Evolutionary conservation across 768 basidiomycete species (phyloP), one percentile per base, ranked within the genome.

Genomic region (Mycena amicta): DNA sequence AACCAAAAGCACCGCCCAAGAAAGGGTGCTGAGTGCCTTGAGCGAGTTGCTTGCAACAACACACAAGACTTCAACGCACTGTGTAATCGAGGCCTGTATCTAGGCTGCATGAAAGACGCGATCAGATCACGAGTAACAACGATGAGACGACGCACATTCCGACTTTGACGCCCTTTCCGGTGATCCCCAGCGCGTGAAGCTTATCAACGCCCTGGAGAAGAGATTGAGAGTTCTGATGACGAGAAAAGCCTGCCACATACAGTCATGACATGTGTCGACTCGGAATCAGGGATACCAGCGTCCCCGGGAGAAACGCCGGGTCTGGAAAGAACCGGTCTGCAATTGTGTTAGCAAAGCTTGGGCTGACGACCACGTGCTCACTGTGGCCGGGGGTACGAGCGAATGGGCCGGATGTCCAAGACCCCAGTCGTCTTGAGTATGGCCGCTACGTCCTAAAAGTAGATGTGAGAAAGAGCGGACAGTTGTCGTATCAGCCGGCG

Each of bases 101-200:
- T 12, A 58, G 33, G 27, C 55, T 63, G 23, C 29, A 37, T n/a
- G 31, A 55, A 13, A 57, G 23, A 20, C 39, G 50, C 40, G 16
- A 18, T 27, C 26, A 60, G 40, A 30, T 51, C 16, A 61, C 37
- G 22, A n/a, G 22, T 59, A 22, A 39, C 43, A 57, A 71, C 70
- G 64, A 37, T 20, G 28, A 16, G 39, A 31, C 66, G 30, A 47
- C 82, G 68, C 56, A 84, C 83, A 89, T 83, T 59, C 80, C 89
- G 54, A 92, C 79, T 64, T 87, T 87, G 68, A 89, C 75, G 2
- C 88, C 88, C 39, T 78, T 78, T 13, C 90, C 89, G 26, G 77
- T 76, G 64, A 85, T 78, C 0, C 86, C 87, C 59, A 79, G 66
- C 4, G 84, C 84, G 66, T 90, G 88, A 20, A 88, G 75, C 59